Conservation (phyloP, 805 yeast genomes). For the Candida lessepsii region DNA sequence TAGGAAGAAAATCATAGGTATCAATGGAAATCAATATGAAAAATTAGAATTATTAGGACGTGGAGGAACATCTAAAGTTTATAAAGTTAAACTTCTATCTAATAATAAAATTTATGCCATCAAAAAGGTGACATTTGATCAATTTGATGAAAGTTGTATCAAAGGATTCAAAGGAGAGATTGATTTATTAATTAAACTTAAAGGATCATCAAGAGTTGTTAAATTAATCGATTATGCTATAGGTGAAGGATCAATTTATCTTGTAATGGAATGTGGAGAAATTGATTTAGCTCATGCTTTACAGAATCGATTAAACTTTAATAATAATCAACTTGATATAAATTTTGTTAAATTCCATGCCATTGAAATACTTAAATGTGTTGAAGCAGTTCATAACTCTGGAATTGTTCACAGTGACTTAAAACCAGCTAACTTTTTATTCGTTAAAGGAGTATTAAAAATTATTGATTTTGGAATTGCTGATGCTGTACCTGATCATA, state of each 20-base stretch:
- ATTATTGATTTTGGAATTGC: slow-evolving; percentile 95
- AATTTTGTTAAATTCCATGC: slow-evolving; percentile 80
- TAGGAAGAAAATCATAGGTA: slow-evolving; percentile 27
- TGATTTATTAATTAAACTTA: slow-evolving; percentile 61
- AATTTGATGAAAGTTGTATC: slow-evolving; percentile 72
- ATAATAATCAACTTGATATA: slow-evolving; percentile 47
- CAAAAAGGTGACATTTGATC: slow-evolving; percentile 77
- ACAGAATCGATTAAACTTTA: slow-evolving; percentile 45
- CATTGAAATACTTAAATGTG: slow-evolving; percentile 76
- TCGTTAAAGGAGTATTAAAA: slow-evolving; percentile 80
- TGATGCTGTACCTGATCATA: slow-evolving; percentile 90
- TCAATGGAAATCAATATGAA: slow-evolving; percentile 66
- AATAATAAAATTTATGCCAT: slow-evolving; percentile 69
- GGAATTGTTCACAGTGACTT: slow-evolving; percentile 85
- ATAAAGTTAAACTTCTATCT: slow-evolving; percentile 59
- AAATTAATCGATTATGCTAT: slow-evolving; percentile 72
- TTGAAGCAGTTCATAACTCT: slow-evolving; percentile 79
- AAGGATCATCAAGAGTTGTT: slow-evolving; percentile 69
- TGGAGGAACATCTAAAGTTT: slow-evolving; percentile 93
- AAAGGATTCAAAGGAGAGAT: slow-evolving; percentile 89
- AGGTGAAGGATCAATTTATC: slow-evolving; percentile 56
- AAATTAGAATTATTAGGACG: slow-evolving; percentile 77
- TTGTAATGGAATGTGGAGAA: slow-evolving; percentile 96
- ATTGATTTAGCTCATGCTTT: slow-evolving; percentile 83
- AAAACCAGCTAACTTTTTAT: slow-evolving; percentile 68